A percentile compares a stretch with the other conserved stretches of the same genome.
These are phyloP conservation scores for Penicillium freii DNA, from an alignment of 2,329 filamentous ascomycete genomes.

Conservation along the genomic window DNA sequence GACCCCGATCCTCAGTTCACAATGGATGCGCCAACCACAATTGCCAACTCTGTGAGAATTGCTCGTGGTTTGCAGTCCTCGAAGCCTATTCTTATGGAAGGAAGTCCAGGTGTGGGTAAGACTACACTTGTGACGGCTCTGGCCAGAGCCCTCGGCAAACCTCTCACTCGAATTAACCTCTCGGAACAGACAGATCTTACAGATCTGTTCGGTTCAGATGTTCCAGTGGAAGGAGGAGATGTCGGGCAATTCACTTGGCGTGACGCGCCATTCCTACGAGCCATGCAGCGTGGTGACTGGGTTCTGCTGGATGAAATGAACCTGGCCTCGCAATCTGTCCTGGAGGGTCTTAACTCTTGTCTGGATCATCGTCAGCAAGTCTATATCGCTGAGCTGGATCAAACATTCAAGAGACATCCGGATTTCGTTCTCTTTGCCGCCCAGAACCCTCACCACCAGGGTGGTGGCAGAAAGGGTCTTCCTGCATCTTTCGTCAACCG, in stretches of 20 bases:
- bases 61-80: conserved; percentile 81
- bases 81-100: conserved; percentile 92
- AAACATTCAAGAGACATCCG: conserved; percentile 85
- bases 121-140: conserved; percentile 88
- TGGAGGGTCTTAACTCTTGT: conserved; percentile 95
- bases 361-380: conserved; percentile 94
- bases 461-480: conserved; percentile 89
- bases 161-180: conserved; percentile 89
- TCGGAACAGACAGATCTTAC: conserved; percentile 98
- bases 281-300: conserved; percentile 97
- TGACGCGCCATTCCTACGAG: conserved; percentile 90
- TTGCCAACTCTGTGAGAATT: conserved; percentile 85
- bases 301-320: conserved; percentile 99
- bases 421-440: conserved; percentile 94
- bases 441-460: conserved; percentile 96
- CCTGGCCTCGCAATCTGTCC: conserved; percentile 89
- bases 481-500: conserved; percentile 96
- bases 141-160: conserved; percentile 73
- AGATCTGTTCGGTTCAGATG: conserved; percentile 95
- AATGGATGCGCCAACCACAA: conserved; percentile 85
- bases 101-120: conserved; percentile 97
- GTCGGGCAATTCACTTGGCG: conserved; percentile 92
- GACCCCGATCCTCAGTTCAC: conserved; percentile 64
- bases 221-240: conserved; percentile 87
- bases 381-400: conserved; percentile 91